These are phyloP conservation scores for Lyophyllum semitale DNA, from an alignment of 768 basidiomycete species.

Conservation along the genomic window DNA sequence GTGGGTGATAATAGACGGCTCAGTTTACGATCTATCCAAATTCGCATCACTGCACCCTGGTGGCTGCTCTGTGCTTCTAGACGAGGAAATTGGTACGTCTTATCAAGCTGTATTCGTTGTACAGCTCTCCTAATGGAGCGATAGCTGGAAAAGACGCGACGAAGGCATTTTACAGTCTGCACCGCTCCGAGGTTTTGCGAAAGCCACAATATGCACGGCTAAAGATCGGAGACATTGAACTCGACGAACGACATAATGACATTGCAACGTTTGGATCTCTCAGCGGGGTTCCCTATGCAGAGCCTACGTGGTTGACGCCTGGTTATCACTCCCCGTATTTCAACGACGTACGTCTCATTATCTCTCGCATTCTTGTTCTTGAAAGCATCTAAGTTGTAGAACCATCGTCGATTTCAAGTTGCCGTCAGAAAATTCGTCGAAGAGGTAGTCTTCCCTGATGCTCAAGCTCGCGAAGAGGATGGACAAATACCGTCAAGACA, in stretches of 20 bases:
- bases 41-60: constrained; percentile 87
- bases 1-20: constrained; percentile 11
- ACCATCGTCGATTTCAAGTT: constrained; percentile 44
- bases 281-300: constrained; percentile 83
- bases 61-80: constrained; percentile 75
- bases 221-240: constrained; percentile 72
- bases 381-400: not conserved
- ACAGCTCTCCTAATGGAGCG: constrained; percentile 30
- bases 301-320: constrained; percentile 76
- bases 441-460: constrained; percentile 59
- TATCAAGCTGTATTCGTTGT: not conserved
- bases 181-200: constrained; percentile 80
- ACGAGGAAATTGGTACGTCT: constrained; percentile 69
- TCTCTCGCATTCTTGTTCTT: constrained; percentile 39
- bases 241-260: constrained; percentile 54
- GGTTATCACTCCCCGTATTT: constrained; percentile 80
- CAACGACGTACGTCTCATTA: constrained; percentile 56
- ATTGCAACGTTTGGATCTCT: constrained; percentile 52
- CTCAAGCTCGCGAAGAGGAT: constrained; percentile 69
- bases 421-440: constrained; percentile 74
- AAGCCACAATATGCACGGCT: constrained; percentile 75
- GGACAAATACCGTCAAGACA: constrained; percentile 75
- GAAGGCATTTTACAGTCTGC: constrained; percentile 85
- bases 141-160: constrained; percentile 87
- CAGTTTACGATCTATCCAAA: constrained; percentile 77